Base-by-base conservation (phyloP, 140 eudicot genomes). In the Flaveria floridana region DNA sequence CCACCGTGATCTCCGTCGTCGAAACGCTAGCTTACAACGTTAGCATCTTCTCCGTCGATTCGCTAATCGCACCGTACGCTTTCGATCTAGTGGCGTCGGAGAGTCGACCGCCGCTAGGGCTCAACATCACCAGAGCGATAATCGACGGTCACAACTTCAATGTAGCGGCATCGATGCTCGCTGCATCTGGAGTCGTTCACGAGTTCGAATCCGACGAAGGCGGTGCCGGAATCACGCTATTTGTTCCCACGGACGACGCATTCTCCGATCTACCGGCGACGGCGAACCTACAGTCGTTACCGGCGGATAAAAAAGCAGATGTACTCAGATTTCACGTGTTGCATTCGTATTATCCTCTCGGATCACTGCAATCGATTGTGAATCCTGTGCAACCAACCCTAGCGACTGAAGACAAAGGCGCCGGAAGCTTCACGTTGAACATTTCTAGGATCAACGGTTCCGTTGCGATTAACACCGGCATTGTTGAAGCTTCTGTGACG, bases 221-320 rank as follows among this genome's bases (percentile, higher is more conserved):
- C 65, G 98, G 98, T 21, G 98, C 98, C 0, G 98, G 98, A 25
- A 89, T 92, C 12, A 89, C 98, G 0, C 77, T 92, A 9, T 92
- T 92, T 15, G 91, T 92, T 0, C 98, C 98, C 0, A 92, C 95
- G 7, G 98, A 92, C 71, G 91, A 77, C 3, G 95, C 98, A 0
- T 92, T 92, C 72, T 76, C 96, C 21, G 86, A 87, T 84, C 85
- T 92, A 9, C 95, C 98, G 0, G 4, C 83, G 0, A 70, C 84
- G 52, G 87, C 83, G 4, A 82, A 78, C 21, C 82, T 92, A 1
- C 96, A 89, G 39, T 86, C 98, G 7, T 52, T 92, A 7, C 82
- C 96, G 19, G 98, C 98, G 0, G 98, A 89, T 52, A 76, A 83
- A 10, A 92, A 92, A 65, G 95, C 95, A 2, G 82, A 63, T 11